These are phyloP conservation scores for Zygnema cylindricum DNA, from an alignment of 139 green algal species.

Conservation along the genomic window DNA sequence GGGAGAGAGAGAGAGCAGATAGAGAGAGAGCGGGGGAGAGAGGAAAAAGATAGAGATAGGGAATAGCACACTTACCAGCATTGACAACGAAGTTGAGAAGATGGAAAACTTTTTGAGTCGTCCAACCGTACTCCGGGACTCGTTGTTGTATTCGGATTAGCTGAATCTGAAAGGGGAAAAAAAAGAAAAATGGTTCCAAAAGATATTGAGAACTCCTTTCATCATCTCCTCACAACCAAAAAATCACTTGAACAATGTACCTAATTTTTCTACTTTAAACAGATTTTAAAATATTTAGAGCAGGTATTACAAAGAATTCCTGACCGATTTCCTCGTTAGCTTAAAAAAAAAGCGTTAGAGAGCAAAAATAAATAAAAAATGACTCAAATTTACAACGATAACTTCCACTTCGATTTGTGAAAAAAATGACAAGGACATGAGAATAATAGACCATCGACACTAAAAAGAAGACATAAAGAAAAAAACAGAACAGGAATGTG, in stretches of 20 bases:
- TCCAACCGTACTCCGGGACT: constrained; percentile 98
- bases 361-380: background rate
- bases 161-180: constrained; percentile 60
- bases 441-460: background rate
- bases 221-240: too few relatives aligned
- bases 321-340: background rate
- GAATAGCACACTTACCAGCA: constrained; percentile 38
- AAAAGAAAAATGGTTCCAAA: constrained; percentile 25
- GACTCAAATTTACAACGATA: too few relatives aligned
- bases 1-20: background rate
- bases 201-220: too few relatives aligned
- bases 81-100: constrained; percentile 87
- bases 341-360: background rate
- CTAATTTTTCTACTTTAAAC: background rate
- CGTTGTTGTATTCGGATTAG: constrained; percentile 83
- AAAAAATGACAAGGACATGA: background rate
- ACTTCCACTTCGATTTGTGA: too few relatives aligned
- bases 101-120: constrained; percentile 99
- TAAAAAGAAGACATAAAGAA: background rate
- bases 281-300: background rate
- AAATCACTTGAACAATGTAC: too few relatives aligned
- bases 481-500: background rate
- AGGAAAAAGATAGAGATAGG: too few relatives aligned
- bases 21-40: background rate
- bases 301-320: background rate